Conservation (phyloP, 1,139 yeast species). For the Pichia sp. region DNA sequence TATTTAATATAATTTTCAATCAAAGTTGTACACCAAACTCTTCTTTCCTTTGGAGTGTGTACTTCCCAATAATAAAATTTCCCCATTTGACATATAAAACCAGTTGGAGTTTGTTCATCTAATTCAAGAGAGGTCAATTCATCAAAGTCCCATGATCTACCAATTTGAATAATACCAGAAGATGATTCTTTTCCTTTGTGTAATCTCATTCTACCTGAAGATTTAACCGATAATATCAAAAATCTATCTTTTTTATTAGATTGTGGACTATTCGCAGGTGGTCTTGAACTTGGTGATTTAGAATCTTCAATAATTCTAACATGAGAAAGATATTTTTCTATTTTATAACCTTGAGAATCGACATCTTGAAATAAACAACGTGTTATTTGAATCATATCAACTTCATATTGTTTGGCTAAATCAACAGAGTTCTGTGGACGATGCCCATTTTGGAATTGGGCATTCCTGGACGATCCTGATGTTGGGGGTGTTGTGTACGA, state of each 20-base stretch:
- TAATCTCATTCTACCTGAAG: conserved; percentile 59
- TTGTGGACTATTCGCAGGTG: conserved; percentile 36
- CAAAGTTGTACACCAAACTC: conserved; percentile 57
- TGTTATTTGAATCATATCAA: conserved; percentile 41
- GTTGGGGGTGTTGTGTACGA: not conserved
- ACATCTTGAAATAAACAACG: conserved; percentile 31
- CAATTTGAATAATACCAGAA: conserved; percentile 76
- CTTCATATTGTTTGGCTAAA: conserved; percentile 47
- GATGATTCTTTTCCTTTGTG: conserved; percentile 84
- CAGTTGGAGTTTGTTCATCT: conserved; percentile 45
- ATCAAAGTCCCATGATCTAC: conserved; percentile 86
- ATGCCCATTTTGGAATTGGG: conserved; percentile 12
- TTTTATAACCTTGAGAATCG: conserved; percentile 31
- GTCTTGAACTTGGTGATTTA: conserved; percentile 39
- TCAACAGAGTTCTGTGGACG: conserved; percentile 22
- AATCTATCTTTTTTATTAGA: conserved; percentile 41
- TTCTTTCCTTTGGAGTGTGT: conserved; percentile 59
- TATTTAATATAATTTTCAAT: conserved; percentile 61
- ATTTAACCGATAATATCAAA: conserved; percentile 43
- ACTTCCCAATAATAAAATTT: conserved; percentile 78
- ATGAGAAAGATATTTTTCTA: conserved; percentile 53
- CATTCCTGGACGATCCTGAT: not conserved
- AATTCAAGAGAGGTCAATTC: conserved; percentile 57
- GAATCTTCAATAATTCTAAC: conserved; percentile 51
- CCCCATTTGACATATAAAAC: conserved; percentile 58